A percentile compares a stretch with the other conserved stretches of the same genome.
Conservation (phyloP, 192 early-diverging fungal genomes). For the Backusella luteola region DNA sequence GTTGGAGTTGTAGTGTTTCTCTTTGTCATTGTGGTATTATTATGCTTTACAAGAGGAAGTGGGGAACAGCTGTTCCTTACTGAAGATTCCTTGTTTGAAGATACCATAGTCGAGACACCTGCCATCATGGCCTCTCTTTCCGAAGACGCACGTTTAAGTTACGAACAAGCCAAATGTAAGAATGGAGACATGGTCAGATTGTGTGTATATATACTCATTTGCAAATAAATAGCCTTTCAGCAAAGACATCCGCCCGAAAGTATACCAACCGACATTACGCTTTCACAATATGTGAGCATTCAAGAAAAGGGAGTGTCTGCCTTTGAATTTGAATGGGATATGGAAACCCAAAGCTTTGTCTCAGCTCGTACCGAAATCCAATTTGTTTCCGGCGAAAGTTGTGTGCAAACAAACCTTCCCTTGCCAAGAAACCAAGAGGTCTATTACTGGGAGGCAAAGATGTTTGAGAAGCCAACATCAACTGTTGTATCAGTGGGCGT, state of each 20-base stretch:
- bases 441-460: constrained; percentile 80
- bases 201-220: background rate
- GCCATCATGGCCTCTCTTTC: constrained; percentile 31
- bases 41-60: constrained; percentile 24
- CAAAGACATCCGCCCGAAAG: constrained; percentile 68
- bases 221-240: constrained; percentile 55
- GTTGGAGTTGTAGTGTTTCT: constrained; percentile 23
- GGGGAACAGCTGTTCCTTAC: background rate
- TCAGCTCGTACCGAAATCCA: constrained; percentile 70
- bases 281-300: constrained; percentile 69
- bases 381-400: constrained; percentile 67
- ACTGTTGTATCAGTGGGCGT: constrained; percentile 72
- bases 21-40: constrained; percentile 12
- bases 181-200: background rate
- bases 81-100: constrained; percentile 24
- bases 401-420: constrained; percentile 75
- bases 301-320: constrained; percentile 79
- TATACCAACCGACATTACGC: constrained; percentile 68
- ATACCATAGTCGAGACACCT: constrained; percentile 24
- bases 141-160: constrained; percentile 40
- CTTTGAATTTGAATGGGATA: constrained; percentile 73
- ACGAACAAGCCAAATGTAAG: constrained; percentile 40
- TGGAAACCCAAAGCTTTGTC: constrained; percentile 62
- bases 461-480: constrained; percentile 69
- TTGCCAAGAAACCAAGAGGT: constrained; percentile 75